Base-by-base conservation (phyloP, 2,329 filamentous ascomycete species). In the Calonectria pteridis region DNA sequence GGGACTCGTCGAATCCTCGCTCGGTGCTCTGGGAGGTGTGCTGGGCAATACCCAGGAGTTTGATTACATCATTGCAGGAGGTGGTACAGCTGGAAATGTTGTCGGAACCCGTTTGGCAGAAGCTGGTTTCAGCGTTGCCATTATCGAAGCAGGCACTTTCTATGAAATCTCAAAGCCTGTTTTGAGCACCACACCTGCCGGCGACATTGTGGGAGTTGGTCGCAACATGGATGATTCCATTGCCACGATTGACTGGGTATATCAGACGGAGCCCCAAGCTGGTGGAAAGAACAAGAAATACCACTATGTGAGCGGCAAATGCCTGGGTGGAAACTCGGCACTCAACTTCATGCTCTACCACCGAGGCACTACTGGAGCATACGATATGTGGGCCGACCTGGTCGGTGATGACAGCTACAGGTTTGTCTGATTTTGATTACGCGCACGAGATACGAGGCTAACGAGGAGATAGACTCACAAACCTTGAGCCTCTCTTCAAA, bases 351-450 rank as follows among this genome's bases (percentile, higher is more conserved):
- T 69, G 67, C 28, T 69, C 6, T 62, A 63, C 20, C 58, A 69
- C 43, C 31, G 67, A 28, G 55, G 23, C 18, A 62, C 67, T 14
- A 69, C 58, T 6, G 67, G 67, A n/a, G 14, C 67, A 0, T 69
- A 64, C 33, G 55, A 69, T 16, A 31, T 20, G 10, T 69, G 67
- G 67, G 67, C 67, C 6, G 67, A 69, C 26, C 6, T 31, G 23
- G 67, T 69, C 18, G 67, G 67, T 11, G 67, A 69, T 29, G 55
- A 69, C 20, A 62, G 55, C 29, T 69, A 69, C 55, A 26, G 55
- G 55, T 69, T 49, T 53, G 67, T 50, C 26, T 43, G 11, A 28
- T 50, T 63, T 40, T 20, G 11, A 14, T 28, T 20, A 28, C 4
- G 23, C 18, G n/a, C 29, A 26, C 33, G 28, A 46, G 18, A 35